phyloP scores from a whole-genome alignment of 1,284 basidiomycete genomes.

The Tylopilus sp. region DNA sequence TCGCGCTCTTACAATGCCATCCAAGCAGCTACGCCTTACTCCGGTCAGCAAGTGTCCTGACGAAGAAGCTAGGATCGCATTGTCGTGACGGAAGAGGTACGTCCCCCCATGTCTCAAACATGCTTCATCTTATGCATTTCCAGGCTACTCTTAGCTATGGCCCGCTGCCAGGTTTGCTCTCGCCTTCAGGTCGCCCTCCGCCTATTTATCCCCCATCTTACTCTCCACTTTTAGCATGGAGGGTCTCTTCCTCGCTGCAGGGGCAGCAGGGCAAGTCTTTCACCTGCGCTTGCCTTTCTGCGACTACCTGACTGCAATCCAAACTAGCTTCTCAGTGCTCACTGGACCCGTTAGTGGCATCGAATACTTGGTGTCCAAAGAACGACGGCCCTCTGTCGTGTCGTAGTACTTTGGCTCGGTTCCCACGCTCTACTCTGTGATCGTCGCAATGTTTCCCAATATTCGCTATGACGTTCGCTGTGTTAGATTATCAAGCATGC shows the following conservation, averaged over 20 bases:
- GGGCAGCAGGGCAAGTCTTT: slow-evolving; percentile 66
- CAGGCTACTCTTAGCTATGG: too few species aligned
- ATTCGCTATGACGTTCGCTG: too few species aligned
- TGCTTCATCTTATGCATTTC: too few species aligned
- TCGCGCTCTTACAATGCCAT: slow-evolving; percentile 69
- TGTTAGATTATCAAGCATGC: too few species aligned
- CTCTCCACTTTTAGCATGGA: slow-evolving; percentile 53
- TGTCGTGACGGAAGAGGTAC: slow-evolving; percentile 87
- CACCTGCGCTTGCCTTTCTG: background rate
- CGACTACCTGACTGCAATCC: background rate
- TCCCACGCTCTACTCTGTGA: too few species aligned
- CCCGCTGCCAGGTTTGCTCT: too few species aligned
- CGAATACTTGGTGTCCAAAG: too few species aligned
- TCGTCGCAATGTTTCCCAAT: too few species aligned
- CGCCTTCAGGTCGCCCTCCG: too few species aligned
- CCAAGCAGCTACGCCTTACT: slow-evolving; percentile 85
- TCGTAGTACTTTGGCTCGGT: too few species aligned
- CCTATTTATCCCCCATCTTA: background rate
- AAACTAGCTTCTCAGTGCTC: slow-evolving; percentile 70
- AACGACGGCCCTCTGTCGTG: too few species aligned
- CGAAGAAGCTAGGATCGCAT: slow-evolving; percentile 97
- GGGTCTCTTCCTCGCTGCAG: too few species aligned
- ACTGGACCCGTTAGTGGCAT: slow-evolving; percentile 83
- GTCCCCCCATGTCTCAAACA: background rate
- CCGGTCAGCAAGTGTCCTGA: slow-evolving; percentile 80